phyloP scores from a whole-genome alignment of 2,329 filamentous ascomycete species.

The Dactylonectria estremocensis region DNA sequence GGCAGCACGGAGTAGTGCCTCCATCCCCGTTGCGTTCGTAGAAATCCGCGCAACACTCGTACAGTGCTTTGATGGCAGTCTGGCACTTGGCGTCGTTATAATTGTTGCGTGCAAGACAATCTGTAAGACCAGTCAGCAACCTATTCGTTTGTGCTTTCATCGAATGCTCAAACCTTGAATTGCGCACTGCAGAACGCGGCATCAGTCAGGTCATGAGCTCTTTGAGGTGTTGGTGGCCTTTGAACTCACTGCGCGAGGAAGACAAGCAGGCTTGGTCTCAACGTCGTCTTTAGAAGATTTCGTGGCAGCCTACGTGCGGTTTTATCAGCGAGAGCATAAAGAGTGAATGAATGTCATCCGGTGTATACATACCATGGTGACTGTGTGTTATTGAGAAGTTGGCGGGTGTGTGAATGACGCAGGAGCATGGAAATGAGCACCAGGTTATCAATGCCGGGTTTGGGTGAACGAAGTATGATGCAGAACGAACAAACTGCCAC shows the following conservation, averaged over 20 bases:
- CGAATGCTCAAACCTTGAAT: conserved; percentile 79
- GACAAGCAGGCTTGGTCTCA: conserved; percentile 83
- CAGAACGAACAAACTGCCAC: background rate
- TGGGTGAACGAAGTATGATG: conserved; percentile 2
- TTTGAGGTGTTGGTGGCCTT: background rate
- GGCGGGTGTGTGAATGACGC: conserved; percentile 5
- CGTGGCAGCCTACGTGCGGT: conserved; percentile 37
- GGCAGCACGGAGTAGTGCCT: conserved; percentile 86
- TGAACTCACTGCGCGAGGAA: conserved; percentile 81
- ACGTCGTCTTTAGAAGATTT: conserved; percentile 76
- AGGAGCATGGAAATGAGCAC: conserved; percentile 3
- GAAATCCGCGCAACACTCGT: conserved; percentile 93
- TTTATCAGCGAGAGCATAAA: conserved; percentile 20
- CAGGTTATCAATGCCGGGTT: background rate
- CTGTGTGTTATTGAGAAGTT: background rate
- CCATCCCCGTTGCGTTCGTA: conserved; percentile 85
- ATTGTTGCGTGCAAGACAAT: conserved; percentile 86
- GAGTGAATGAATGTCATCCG: background rate
- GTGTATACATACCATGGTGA: conserved; percentile 24
- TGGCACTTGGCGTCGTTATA: conserved; percentile 91
- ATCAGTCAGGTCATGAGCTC: conserved; percentile 22
- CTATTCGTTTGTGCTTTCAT: background rate
- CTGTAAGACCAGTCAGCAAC: conserved; percentile 60
- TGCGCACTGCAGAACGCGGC: conserved; percentile 74
- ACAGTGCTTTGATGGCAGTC: conserved; percentile 84